These are phyloP conservation scores for Pythium apleroticum DNA, from an alignment of 352 stramenopile species.

Conservation along the genomic window DNA sequence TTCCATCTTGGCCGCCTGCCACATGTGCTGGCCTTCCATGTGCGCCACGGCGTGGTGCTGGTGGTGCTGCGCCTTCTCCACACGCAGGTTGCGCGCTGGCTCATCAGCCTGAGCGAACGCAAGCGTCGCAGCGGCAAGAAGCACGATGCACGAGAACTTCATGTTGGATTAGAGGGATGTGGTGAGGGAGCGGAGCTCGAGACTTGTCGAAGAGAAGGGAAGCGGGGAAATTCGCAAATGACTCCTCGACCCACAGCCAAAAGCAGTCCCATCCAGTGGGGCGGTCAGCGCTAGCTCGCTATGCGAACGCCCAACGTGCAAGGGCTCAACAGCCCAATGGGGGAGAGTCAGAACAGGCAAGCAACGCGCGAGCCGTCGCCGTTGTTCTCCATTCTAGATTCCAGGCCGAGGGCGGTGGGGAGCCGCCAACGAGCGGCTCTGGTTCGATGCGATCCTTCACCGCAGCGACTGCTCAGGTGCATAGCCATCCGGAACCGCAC, in stretches of 20 bases:
- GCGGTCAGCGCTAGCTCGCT: neutral
- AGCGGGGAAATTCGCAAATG: neutral
- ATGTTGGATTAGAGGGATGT: neutral
- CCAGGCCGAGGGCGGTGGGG: neutral
- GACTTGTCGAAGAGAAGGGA: neutral
- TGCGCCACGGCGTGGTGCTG: neutral
- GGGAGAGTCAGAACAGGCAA: neutral
- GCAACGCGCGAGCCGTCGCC: neutral
- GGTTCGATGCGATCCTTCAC: neutral
- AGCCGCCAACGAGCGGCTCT: neutral
- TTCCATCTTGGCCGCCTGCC: conserved; percentile 7
- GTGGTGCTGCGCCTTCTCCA: neutral
- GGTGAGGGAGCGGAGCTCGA: neutral
- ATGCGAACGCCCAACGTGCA: neutral
- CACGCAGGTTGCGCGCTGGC: neutral
- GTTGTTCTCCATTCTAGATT: neutral
- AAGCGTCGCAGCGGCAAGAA: neutral
- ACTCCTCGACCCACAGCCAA: neutral
- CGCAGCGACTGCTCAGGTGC: neutral
- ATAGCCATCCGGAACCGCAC: neutral
- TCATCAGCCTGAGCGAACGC: neutral
- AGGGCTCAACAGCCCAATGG: neutral
- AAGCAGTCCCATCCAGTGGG: neutral
- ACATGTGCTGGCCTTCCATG: neutral
- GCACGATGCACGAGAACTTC: neutral